phyloP scores from a whole-genome alignment of 2,329 filamentous ascomycete species.

The Eutypella sp. region DNA sequence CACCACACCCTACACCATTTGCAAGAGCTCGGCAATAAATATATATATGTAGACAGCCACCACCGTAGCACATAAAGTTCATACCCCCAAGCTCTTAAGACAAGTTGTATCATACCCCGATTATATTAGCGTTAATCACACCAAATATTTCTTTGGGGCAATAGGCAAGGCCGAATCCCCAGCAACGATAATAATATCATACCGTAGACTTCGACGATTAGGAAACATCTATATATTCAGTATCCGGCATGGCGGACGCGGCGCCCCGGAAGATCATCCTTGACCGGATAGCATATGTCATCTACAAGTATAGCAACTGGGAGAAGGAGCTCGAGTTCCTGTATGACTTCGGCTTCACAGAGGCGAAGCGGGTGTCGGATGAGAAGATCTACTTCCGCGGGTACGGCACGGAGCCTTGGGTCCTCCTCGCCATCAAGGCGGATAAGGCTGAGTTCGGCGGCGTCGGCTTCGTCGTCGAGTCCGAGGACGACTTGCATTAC shows the following conservation, averaged over 20 bases:
- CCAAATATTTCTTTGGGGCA: too few species aligned
- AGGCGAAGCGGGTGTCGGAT: slow-evolving; percentile 29
- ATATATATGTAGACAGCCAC: too few species aligned
- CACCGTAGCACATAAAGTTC: too few species aligned
- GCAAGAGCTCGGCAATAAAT: too few species aligned
- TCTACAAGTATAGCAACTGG: slow-evolving; percentile 44
- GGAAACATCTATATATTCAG: too few species aligned
- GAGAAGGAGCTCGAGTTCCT: slow-evolving; percentile 36
- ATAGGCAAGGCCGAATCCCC: too few species aligned
- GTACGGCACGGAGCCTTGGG: slow-evolving; percentile 56
- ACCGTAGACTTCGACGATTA: too few species aligned
- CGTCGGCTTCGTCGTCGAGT: slow-evolving; percentile 53
- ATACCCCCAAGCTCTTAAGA: too few species aligned
- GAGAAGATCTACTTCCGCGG: slow-evolving; percentile 54
- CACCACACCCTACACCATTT: not conserved
- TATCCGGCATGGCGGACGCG: slow-evolving; percentile 16
- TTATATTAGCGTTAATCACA: too few species aligned
- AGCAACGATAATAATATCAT: too few species aligned
- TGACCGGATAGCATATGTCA: slow-evolving; percentile 36
- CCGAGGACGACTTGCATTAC: slow-evolving; percentile 47
- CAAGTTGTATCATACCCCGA: too few species aligned
- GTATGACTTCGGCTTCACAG: slow-evolving; percentile 44
- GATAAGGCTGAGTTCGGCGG: slow-evolving; percentile 49
- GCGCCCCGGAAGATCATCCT: slow-evolving; percentile 24
- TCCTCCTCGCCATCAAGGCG: slow-evolving; percentile 49